Evolutionary conservation across 257 asterid genomes (phyloP).

Genomic region (Solanum bulbocastanum): DNA sequence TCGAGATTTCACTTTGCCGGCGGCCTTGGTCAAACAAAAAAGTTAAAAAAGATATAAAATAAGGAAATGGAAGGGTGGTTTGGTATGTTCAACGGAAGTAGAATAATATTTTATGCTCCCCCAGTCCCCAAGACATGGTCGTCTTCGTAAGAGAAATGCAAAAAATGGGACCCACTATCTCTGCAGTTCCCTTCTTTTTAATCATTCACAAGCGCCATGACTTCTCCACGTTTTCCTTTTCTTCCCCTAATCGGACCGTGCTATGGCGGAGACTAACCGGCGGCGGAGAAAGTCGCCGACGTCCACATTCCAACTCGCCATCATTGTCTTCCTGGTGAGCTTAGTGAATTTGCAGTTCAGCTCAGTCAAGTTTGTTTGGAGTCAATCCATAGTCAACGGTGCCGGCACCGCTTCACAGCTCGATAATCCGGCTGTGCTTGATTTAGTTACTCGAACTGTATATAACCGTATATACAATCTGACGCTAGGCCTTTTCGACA

Average conservation of each 20-base stretch:
- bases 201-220: not conserved
- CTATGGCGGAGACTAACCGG: not conserved
- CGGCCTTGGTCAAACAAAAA: not conserved
- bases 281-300: not conserved
- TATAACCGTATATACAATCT: not conserved
- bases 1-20: not conserved
- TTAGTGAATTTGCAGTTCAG: not conserved
- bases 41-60: not conserved
- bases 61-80: not conserved
- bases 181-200: not conserved
- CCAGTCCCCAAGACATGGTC: not conserved
- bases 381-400: not conserved
- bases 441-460: conserved; percentile 1
- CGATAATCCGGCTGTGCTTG: conserved; percentile 6
- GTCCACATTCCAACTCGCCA: not conserved
- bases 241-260: not conserved
- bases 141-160: not conserved
- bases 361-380: not conserved
- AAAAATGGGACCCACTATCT: not conserved
- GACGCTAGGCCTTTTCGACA: not conserved
- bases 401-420: not conserved
- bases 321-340: not conserved
- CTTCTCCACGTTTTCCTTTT: not conserved
- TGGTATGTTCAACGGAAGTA: not conserved
- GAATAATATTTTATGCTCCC: not conserved